Conservation (phyloP, 768 basidiomycete species). For the Coprinellus micaceus region DNA sequence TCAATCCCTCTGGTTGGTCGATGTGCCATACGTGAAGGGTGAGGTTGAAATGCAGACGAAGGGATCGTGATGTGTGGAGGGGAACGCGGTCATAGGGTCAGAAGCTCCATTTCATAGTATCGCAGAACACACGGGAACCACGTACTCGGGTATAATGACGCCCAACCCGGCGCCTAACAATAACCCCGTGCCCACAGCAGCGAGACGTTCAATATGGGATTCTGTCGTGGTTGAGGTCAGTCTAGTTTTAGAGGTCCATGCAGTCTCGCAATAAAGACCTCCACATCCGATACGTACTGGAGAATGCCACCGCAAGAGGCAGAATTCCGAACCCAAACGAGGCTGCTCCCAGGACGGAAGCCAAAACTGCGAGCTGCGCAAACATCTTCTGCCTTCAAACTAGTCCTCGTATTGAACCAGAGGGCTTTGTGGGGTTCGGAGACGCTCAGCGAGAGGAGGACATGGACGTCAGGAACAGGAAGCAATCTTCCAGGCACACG, state of each 20-base stretch:
- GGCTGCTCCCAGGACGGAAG: constrained; percentile 53
- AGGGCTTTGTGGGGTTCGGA: neutral
- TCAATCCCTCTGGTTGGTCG: constrained; percentile 90
- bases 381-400: constrained; percentile 33
- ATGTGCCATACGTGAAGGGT: too few species aligned
- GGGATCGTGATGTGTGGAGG: too few species aligned
- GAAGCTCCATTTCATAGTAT: too few species aligned
- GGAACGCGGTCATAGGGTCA: too few species aligned
- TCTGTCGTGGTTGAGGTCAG: neutral
- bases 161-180: constrained; percentile 87
- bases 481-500: too few species aligned
- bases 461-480: neutral
- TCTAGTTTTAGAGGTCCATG: too few species aligned
- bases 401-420: neutral
- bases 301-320: constrained; percentile 71
- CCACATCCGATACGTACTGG: constrained; percentile 49
- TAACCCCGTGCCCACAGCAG: constrained; percentile 72
- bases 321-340: constrained; percentile 71
- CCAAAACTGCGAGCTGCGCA: constrained; percentile 49
- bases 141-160: constrained; percentile 91
- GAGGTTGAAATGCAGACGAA: too few species aligned
- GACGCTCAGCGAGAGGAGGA: neutral
- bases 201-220: constrained; percentile 38
- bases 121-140: constrained; percentile 16
- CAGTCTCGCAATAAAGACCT: too few species aligned